Evolutionary conservation across 1,284 basidiomycete species (phyloP).

Genomic region (Ganoderma boninense): DNA sequence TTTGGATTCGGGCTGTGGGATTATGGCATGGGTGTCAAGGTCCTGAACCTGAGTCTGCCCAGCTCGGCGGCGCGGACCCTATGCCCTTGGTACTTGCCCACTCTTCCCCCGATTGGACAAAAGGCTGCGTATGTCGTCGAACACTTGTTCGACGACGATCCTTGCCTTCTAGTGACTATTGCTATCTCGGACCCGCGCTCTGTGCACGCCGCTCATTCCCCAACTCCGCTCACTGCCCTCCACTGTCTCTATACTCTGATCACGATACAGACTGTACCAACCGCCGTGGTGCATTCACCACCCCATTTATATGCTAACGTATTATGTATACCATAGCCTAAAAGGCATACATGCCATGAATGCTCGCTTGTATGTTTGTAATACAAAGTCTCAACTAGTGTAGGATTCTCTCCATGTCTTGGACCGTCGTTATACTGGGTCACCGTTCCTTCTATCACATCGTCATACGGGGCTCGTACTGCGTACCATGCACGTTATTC

Average conservation of each 20-base stretch:
- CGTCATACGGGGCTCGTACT: background rate
- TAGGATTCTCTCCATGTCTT: background rate
- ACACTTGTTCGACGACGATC: background rate
- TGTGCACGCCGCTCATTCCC: background rate
- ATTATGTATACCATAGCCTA: background rate
- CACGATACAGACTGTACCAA: background rate
- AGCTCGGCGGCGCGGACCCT: background rate
- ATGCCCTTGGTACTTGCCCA: background rate
- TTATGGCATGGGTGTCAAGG: slow-evolving; percentile 1
- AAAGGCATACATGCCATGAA: slow-evolving; percentile 3
- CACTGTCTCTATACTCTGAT: background rate
- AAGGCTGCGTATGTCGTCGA: background rate
- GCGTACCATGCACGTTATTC: background rate
- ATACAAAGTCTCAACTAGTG: background rate
- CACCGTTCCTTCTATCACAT: background rate
- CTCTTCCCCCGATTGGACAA: background rate
- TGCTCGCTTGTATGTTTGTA: background rate
- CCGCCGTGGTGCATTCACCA: background rate
- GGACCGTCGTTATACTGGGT: background rate
- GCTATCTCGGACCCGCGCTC: background rate
- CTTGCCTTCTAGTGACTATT: background rate
- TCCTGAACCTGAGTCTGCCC: background rate
- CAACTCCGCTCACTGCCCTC: background rate
- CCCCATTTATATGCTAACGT: background rate
- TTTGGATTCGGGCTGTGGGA: background rate